Base-by-base conservation (phyloP, 2,329 filamentous ascomycete species). In the Ophiostoma angusticollis region DNA sequence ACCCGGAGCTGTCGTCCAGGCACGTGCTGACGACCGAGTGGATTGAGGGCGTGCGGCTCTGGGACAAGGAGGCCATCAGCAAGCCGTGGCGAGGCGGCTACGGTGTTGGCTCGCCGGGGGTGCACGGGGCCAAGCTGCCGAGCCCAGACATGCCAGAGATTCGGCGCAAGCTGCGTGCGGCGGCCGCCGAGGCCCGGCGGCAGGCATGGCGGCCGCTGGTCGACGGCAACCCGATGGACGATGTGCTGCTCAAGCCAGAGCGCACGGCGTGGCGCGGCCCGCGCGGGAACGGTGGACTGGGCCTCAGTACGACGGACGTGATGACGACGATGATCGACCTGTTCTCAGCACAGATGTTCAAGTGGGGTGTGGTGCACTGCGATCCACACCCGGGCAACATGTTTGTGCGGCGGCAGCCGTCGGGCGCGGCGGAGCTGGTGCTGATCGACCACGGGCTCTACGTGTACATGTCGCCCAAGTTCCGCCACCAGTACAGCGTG, bases 321-420 rank as follows among this genome's bases (percentile, higher is more conserved):
- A 96, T 96, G 91, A 82, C 80, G 6, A 95, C 85, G 23, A 95
- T 96, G 78, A 75, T 95, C 35, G 89, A 95, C 56, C 71, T 96
- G 24, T 98, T 96, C 65, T 84, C 80, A n/a, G 87, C 85, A 3
- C 89, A 96, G 55, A 96, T 96, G 71, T 98, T 95, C 66, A 80
- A 93, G 47, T 96, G 85, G 84, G 91, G 91, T 11, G 73, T 84
- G 31, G 84, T 96, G 0, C 89, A 98, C 63, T 95, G 89, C 61
- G 91, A 98, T 57, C 91, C 91, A 9, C 91, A 98, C 54, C 91
- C 91, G 1, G 89, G 89, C 21, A 98, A 98, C 61, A 91, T 96
- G 57, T 94, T 98, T 62, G 80, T 96, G 54, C 81, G 91, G 8
- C 80, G 91, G 8, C 68, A 84, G 13, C 82, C 86, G 1, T 78